Evolutionary conservation across 352 stramenopile genomes (phyloP).

Genomic region (Pythium scleroteichum): DNA sequence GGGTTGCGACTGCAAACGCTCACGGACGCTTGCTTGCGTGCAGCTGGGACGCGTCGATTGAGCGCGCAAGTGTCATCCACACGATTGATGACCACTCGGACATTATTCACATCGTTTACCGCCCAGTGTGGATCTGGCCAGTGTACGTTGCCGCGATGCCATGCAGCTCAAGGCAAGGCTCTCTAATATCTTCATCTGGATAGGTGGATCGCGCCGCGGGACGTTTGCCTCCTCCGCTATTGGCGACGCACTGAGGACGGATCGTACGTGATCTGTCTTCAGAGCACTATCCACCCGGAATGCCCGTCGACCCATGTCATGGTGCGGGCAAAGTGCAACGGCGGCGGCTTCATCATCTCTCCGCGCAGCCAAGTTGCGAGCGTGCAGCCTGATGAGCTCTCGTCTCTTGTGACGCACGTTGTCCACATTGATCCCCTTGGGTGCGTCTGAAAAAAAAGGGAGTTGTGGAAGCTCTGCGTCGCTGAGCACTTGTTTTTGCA

Average conservation of each 20-base stretch:
- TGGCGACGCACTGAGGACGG: constrained; percentile 70
- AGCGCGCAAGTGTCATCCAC: constrained; percentile 63
- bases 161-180: not conserved
- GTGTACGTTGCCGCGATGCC: constrained; percentile 40
- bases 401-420: constrained; percentile 71
- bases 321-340: constrained; percentile 63
- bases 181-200: constrained; percentile 2
- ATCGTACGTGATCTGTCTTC: constrained; percentile 76
- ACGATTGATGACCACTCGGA: constrained; percentile 80
- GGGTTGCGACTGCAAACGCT: too few relatives aligned
- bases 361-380: constrained; percentile 30
- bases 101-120: constrained; percentile 78
- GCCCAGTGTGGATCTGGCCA: constrained; percentile 78
- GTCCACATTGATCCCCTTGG: constrained; percentile 68
- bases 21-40: not conserved
- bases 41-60: constrained; percentile 69
- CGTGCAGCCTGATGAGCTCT: constrained; percentile 41
- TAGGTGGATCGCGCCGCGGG: constrained; percentile 66
- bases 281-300: constrained; percentile 74
- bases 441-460: constrained; percentile 16
- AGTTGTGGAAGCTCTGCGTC: too few relatives aligned
- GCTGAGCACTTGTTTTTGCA: too few relatives aligned
- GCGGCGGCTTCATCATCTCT: constrained; percentile 63
- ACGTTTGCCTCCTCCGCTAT: constrained; percentile 72
- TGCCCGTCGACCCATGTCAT: constrained; percentile 62